Evolutionary conservation across 176 grass and related monocot genomes (phyloP).

Genomic region (Zoysia pacifica): DNA sequence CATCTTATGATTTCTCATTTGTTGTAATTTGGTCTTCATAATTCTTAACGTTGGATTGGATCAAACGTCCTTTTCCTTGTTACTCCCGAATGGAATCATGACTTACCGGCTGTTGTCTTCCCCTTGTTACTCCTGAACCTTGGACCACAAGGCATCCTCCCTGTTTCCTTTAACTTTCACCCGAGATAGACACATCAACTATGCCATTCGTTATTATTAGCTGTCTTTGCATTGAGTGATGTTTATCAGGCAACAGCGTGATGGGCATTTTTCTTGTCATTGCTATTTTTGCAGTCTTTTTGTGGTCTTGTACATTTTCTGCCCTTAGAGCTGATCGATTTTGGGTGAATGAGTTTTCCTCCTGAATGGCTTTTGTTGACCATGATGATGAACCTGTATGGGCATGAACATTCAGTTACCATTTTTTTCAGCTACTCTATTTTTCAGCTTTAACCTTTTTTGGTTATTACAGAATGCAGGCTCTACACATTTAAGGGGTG

Average conservation of each 20-base stretch:
- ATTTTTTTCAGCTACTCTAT: conserved; percentile 6
- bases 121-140: background rate
- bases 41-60: conserved; percentile 40
- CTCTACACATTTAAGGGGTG: conserved; percentile 50
- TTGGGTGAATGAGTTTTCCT: conserved; percentile 14
- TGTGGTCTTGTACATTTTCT: conserved; percentile 24
- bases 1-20: background rate
- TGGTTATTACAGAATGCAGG: conserved; percentile 46
- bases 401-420: background rate
- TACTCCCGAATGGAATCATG: conserved; percentile 15
- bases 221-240: conserved; percentile 35
- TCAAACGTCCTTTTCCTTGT: conserved; percentile 38
- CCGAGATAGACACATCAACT: conserved; percentile 16
- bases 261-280: conserved; percentile 9
- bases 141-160: conserved; percentile 14
- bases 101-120: conserved; percentile 5
- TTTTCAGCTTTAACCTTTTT: conserved; percentile 17
- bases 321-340: conserved; percentile 26
- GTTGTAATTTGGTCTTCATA: background rate
- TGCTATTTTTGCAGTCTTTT: conserved; percentile 43
- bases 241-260: conserved; percentile 20
- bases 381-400: conserved; percentile 44
- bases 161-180: conserved; percentile 38
- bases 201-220: conserved; percentile 18
- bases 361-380: conserved; percentile 35